These are phyloP conservation scores for Cercospora sp. DNA, from an alignment of 2,329 filamentous ascomycete species.

Conservation along the genomic window DNA sequence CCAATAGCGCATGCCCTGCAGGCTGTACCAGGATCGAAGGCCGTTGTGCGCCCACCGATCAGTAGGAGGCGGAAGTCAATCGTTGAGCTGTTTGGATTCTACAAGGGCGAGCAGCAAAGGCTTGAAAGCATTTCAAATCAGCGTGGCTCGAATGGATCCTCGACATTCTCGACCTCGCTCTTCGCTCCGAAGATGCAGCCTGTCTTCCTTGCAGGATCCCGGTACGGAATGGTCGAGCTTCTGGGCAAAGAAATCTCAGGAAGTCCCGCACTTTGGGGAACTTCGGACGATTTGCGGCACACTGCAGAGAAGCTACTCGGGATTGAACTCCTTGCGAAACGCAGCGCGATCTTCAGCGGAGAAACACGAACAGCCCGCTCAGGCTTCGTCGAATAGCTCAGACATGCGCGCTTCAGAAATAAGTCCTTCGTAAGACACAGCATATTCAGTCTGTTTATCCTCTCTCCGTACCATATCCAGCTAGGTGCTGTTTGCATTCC, in stretches of 20 bases:
- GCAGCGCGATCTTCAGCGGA: no score
- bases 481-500: no score
- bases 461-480: no score
- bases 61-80: background rate
- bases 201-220: background rate
- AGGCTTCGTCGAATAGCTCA: background rate
- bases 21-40: constrained; percentile 35
- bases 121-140: background rate
- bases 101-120: background rate
- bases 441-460: background rate
- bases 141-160: background rate
- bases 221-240: background rate
- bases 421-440: no score
- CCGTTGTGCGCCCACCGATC: constrained; percentile 9
- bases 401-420: no score
- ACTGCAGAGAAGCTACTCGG: background rate
- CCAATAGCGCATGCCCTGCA: constrained; percentile 39
- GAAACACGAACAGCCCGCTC: background rate
- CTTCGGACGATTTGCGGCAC: background rate
- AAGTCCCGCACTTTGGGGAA: background rate
- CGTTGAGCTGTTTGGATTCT: background rate
- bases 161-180: background rate
- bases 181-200: background rate
- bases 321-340: background rate
- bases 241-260: background rate